These are phyloP conservation scores for Leccinum subspadiceum DNA, from an alignment of 1,284 basidiomycete genomes.

Conservation along the genomic window DNA sequence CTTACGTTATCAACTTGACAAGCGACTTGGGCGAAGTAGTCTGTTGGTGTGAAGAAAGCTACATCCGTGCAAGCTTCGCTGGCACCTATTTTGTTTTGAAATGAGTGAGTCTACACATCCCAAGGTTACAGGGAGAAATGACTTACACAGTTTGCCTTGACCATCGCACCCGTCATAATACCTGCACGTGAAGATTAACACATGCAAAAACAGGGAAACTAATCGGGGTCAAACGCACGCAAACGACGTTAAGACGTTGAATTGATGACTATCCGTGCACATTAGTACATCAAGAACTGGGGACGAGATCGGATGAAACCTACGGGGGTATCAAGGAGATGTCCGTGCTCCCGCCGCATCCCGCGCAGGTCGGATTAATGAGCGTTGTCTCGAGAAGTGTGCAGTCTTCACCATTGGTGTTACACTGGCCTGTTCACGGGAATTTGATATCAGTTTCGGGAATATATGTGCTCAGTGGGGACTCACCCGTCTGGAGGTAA, in stretches of 20 bases:
- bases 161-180: constrained; percentile 28
- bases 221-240: constrained; percentile 21
- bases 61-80: constrained; percentile 25
- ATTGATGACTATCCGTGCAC: constrained; percentile 17
- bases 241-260: constrained; percentile 28
- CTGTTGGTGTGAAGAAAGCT: constrained; percentile 41
- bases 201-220: background rate
- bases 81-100: constrained; percentile 6
- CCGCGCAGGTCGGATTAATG: constrained; percentile 37
- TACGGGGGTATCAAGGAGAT: constrained; percentile 45
- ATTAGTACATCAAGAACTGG: background rate
- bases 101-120: background rate
- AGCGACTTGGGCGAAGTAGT: constrained; percentile 41
- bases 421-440: constrained; percentile 30
- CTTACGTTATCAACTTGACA: constrained; percentile 34
- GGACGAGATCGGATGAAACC: constrained; percentile 13
- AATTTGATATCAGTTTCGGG: background rate
- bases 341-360: constrained; percentile 44
- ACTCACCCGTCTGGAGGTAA: constrained; percentile 32
- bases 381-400: constrained; percentile 44
- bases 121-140: background rate
- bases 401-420: constrained; percentile 44
- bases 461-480: background rate
- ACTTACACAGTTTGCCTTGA: constrained; percentile 22
- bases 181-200: constrained; percentile 16